Base-by-base conservation (phyloP, 805 yeast species). In the Zygosaccharomyces rouxii region DNA sequence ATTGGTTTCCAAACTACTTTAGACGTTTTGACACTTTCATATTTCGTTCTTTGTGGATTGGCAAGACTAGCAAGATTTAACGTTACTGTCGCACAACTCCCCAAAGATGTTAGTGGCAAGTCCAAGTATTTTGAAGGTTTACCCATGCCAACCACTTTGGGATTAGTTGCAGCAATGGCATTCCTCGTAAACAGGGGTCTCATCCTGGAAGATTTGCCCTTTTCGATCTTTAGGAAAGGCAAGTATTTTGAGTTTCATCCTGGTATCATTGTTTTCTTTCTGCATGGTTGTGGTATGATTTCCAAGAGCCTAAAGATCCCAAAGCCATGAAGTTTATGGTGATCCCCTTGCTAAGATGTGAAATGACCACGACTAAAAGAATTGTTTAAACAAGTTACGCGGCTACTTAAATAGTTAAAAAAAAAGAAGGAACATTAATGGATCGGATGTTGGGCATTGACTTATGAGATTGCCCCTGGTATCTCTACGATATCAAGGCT, bases 31-130 rank as follows among this genome's bases (percentile, higher is more conserved):
- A 64, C 86, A 19, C 76, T 94, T 52, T 76, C 88, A 2, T 86
- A 80, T 67, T 89, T 95, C 75, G 96, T 92, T 1, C 76, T 92
- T 47, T 90, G 98, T 70, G 98, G 98, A 0, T 76, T 94, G 58
- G 84, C 96, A 13, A 81, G 99, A 68, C 77, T 94, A 58, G 99
- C 99, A 6, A 79, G 99, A 65, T 94, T 89, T 71, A 94, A 94
- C 62, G 96, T 94, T 46, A 88, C 97, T 1, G 95, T 94, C 5
- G 84, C 90, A 42, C 86, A 88, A 52, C 79, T 94, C 49, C 98
- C 99, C 44, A 92, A 92, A 70, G 97, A 90, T 66, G 72, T 77
- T 47, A 68, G 77, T 16, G 99, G 99, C 16, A 90, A 90, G 71
- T 80, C 94, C 29, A 83, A 86, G 64, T 92, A 82, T 71, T 94